Percentiles rank a stretch among this genome's conserved stretches.
Conservation (phyloP, 352 stramenopile species). For the Phytopythium boreale region DNA sequence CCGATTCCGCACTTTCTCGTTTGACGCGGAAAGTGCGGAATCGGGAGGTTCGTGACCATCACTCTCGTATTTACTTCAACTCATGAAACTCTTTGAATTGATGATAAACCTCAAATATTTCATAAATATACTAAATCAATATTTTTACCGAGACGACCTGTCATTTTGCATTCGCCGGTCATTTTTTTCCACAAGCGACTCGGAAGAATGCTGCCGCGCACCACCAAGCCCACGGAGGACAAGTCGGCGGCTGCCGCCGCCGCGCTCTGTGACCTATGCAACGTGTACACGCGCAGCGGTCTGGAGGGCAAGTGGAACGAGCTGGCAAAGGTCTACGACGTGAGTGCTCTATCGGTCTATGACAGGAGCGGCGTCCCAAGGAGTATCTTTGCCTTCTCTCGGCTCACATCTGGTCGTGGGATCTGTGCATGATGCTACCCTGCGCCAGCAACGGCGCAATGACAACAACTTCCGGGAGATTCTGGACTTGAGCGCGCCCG, state of each 20-base stretch:
- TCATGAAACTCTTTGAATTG: neutral
- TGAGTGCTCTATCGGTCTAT: slow-evolving; percentile 19
- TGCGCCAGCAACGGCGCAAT: slow-evolving; percentile 63
- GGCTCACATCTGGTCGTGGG: neutral
- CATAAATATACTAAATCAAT: neutral
- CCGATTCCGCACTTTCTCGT: neutral
- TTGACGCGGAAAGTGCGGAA: neutral
- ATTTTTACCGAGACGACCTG: neutral
- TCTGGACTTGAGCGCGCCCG: slow-evolving; percentile 61
- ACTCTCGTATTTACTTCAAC: neutral
- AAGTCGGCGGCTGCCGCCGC: slow-evolving; percentile 15
- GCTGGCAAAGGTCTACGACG: slow-evolving; percentile 68
- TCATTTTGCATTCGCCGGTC: neutral
- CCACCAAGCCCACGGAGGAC: slow-evolving; percentile 5
- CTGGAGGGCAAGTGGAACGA: slow-evolving; percentile 68
- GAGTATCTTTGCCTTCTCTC: slow-evolving; percentile 2
- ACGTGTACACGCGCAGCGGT: slow-evolving; percentile 62
- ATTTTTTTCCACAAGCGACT: neutral
- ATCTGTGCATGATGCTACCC: neutral
- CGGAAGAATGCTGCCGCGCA: slow-evolving; percentile 6
- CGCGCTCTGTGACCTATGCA: slow-evolving; percentile 50
- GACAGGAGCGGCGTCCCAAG: neutral
- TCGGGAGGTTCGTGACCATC: neutral
- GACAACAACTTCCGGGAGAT: slow-evolving; percentile 77
- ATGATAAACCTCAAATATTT: neutral